These are phyloP conservation scores for Suillus weaverae DNA, from an alignment of 768 basidiomycete species.

Conservation along the genomic window DNA sequence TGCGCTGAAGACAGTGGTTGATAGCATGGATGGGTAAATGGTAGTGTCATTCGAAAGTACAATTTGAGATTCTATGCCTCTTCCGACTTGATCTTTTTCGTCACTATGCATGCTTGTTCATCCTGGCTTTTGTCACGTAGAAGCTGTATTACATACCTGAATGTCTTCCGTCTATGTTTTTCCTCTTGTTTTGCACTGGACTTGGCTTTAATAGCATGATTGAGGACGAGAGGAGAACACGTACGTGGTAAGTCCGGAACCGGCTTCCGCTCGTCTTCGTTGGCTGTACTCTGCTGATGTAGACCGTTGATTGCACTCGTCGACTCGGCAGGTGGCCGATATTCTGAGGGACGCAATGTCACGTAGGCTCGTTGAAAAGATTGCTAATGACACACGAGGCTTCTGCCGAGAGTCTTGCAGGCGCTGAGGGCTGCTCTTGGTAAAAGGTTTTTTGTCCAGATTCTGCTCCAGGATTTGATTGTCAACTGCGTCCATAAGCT, in stretches of 20 bases:
- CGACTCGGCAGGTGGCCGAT: constrained; percentile 9
- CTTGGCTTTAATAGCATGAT: not conserved
- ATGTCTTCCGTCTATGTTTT: not conserved
- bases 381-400: not conserved
- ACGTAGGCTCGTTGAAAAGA: not conserved
- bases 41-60: not conserved
- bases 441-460: not conserved
- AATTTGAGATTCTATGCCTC: not conserved
- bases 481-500: constrained; percentile 14
- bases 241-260: not conserved
- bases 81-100: constrained; percentile 11
- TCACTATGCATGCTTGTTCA: not conserved
- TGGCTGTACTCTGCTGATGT: not conserved
- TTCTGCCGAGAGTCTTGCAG: not conserved
- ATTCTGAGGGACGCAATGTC: not conserved
- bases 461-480: not conserved
- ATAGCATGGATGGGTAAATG: constrained; percentile 32
- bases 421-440: not conserved
- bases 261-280: not conserved
- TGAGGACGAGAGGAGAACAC: not conserved
- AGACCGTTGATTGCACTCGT: not conserved
- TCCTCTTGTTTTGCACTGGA: constrained; percentile 6
- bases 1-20: constrained; percentile 36
- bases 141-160: not conserved
- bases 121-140: not conserved